A percentile compares a stretch with the other conserved stretches of the same genome.
phyloP scores from a whole-genome alignment of 768 basidiomycete genomes.

The Lactarius quietus region DNA sequence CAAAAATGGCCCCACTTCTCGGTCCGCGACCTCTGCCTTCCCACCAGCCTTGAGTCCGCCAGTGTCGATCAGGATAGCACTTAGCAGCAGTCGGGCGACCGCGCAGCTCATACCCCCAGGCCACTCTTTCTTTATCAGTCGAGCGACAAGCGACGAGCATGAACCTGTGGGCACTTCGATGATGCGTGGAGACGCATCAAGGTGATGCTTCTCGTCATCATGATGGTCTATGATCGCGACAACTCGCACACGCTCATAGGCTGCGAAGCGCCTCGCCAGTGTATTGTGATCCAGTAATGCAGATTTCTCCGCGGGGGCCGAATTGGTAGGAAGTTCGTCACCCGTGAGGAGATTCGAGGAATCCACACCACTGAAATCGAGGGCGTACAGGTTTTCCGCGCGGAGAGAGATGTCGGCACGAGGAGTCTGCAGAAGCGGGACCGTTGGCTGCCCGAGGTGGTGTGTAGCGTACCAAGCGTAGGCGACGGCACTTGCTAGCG shows the following conservation, averaged over 20 bases:
- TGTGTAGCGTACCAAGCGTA: slow-evolving; percentile 73
- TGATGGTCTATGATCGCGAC: slow-evolving; percentile 89
- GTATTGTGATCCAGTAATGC: slow-evolving; percentile 92
- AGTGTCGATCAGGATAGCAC: slow-evolving; percentile 85
- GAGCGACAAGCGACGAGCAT: slow-evolving; percentile 66
- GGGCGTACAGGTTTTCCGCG: slow-evolving; percentile 81
- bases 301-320: slow-evolving; percentile 45
- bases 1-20: slow-evolving; percentile 60
- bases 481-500: slow-evolving; percentile 78
- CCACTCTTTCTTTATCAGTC: slow-evolving; percentile 25
- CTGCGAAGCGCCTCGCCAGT: slow-evolving; percentile 44
- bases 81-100: slow-evolving; percentile 37
- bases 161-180: slow-evolving; percentile 68
- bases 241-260: slow-evolving; percentile 39
- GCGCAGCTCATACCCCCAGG: slow-evolving; percentile 24
- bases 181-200: slow-evolving; percentile 59
- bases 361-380: slow-evolving; percentile 54
- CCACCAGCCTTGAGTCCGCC: slow-evolving; percentile 70
- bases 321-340: slow-evolving; percentile 51
- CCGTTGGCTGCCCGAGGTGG: slow-evolving; percentile 39
- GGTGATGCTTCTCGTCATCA: slow-evolving; percentile 72
- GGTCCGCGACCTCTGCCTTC: slow-evolving; percentile 68
- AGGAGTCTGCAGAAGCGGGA: slow-evolving; percentile 71
- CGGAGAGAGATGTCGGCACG: slow-evolving; percentile 72
- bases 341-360: slow-evolving; percentile 60